phyloP scores from a whole-genome alignment of 148 eudicot species.

The Drosera capensis region DNA sequence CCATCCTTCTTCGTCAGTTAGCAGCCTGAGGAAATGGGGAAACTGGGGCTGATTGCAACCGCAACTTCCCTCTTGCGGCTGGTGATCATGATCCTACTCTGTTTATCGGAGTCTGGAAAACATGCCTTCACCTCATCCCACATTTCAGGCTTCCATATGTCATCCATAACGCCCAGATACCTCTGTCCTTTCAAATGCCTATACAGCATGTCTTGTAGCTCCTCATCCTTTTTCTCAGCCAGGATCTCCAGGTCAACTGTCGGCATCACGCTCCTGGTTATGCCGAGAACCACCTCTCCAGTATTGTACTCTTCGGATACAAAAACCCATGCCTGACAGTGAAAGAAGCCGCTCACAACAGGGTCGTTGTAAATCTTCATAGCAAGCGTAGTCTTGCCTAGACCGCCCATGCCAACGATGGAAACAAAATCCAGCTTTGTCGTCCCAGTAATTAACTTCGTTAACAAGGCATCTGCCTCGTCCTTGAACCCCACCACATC shows the following conservation, averaged over 20 bases:
- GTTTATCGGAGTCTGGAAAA: slow-evolving; percentile 11
- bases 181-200: background rate
- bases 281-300: slow-evolving; percentile 11
- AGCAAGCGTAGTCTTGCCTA: slow-evolving; percentile 34
- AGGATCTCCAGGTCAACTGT: background rate
- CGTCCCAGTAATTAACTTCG: slow-evolving; percentile 8
- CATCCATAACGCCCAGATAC: slow-evolving; percentile 31
- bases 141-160: slow-evolving; percentile 19
- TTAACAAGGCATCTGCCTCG: slow-evolving; percentile 7
- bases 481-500: slow-evolving; percentile 10
- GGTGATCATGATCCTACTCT: slow-evolving; percentile 21
- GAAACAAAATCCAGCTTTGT: slow-evolving; percentile 16
- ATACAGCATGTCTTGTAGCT: slow-evolving; percentile 4
- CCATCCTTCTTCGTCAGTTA: too few relatives aligned
- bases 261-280: slow-evolving; percentile 9
- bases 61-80: slow-evolving; percentile 14
- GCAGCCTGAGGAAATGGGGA: slow-evolving; percentile 15
- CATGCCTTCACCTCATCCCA: slow-evolving; percentile 23
- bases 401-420: slow-evolving; percentile 36
- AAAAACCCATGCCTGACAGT: slow-evolving; percentile 14
- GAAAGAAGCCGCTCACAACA: slow-evolving; percentile 11
- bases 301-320: slow-evolving; percentile 21
- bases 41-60: slow-evolving; percentile 7
- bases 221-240: background rate
- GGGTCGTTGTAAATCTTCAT: slow-evolving; percentile 15